phyloP scores from a whole-genome alignment of 1,139 yeast species.

The Blastobotrys indianensis region DNA sequence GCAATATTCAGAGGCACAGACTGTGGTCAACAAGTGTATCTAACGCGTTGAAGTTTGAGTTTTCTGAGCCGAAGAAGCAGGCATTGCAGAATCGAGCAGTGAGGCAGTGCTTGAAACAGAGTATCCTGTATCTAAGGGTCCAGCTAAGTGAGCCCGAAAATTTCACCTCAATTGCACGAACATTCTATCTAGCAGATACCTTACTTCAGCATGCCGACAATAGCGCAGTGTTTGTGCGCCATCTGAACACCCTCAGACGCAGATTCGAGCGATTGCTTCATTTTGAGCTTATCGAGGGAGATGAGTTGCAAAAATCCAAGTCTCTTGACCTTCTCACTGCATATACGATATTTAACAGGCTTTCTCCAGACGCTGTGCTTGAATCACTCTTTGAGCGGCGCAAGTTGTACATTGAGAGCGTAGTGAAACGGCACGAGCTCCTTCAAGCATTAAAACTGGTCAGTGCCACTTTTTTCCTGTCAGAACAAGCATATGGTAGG shows the following conservation, averaged over 20 bases:
- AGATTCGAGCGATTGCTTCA: constrained; percentile 12
- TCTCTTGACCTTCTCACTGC: constrained; percentile 9
- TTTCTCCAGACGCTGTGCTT: constrained; percentile 3
- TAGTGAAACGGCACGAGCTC: constrained; percentile 4
- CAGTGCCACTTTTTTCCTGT: constrained; percentile 19
- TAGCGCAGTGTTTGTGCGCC: background rate
- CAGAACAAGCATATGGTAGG: constrained; percentile 21
- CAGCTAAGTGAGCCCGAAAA: constrained; percentile 12
- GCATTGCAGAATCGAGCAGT: constrained; percentile 11
- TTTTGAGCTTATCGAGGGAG: constrained; percentile 11
- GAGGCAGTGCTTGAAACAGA: constrained; percentile 9
- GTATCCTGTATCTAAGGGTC: constrained; percentile 10
- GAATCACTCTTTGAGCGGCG: constrained; percentile 1
- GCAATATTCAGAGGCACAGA: constrained; percentile 17
- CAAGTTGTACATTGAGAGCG: constrained; percentile 6
- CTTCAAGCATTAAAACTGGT: constrained; percentile 16
- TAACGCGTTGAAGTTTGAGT: constrained; percentile 13
- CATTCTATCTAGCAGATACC: constrained; percentile 15
- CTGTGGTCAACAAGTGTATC: constrained; percentile 18
- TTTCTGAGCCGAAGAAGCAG: constrained; percentile 2
- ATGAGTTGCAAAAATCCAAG: background rate
- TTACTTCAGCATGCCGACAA: background rate
- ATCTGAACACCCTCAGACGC: constrained; percentile 1
- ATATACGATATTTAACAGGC: background rate
- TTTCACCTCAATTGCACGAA: constrained; percentile 15